These are phyloP conservation scores for Leccinum barrowsii DNA, from an alignment of 768 basidiomycete species.

Conservation along the genomic window DNA sequence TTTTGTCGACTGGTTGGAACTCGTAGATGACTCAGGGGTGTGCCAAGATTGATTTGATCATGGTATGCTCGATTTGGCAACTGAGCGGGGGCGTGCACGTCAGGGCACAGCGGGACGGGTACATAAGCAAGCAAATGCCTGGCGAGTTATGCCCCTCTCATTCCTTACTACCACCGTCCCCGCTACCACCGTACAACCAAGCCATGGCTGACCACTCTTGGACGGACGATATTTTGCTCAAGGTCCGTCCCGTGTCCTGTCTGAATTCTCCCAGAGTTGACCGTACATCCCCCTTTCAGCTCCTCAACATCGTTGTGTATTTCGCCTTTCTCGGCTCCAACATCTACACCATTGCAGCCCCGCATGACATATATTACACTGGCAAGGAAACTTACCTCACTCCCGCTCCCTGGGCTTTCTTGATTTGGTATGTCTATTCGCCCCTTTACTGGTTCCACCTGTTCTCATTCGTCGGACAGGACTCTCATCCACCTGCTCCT, in stretches of 20 bases:
- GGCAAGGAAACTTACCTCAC: conserved; percentile 91
- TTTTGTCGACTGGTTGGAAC: background rate
- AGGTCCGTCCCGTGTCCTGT: conserved; percentile 40
- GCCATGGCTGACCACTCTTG: conserved; percentile 55
- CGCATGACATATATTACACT: conserved; percentile 64
- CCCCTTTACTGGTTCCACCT: background rate
- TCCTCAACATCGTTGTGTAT: conserved; percentile 81
- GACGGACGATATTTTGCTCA: conserved; percentile 81
- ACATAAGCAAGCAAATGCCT: conserved; percentile 30
- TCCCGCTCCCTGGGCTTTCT: conserved; percentile 90
- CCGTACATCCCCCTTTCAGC: conserved; percentile 31
- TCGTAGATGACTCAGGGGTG: background rate
- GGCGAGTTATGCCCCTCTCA: conserved; percentile 15
- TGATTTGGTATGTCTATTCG: conserved; percentile 64
- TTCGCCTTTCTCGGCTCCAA: conserved; percentile 88
- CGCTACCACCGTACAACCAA: background rate
- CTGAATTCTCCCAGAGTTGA: background rate
- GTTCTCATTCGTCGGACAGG: conserved; percentile 40
- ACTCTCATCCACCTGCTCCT: conserved; percentile 87
- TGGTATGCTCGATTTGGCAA: conserved; percentile 10
- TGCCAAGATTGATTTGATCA: background rate
- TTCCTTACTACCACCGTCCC: conserved; percentile 8
- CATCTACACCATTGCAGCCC: conserved; percentile 79
- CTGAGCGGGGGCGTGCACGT: conserved; percentile 15
- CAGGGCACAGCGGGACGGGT: conserved; percentile 16